Percentiles rank a stretch among this genome's conserved stretches.
These are phyloP conservation scores for Plectranthus barbatus DNA, from an alignment of 257 asterid genomes.

Conservation along the genomic window DNA sequence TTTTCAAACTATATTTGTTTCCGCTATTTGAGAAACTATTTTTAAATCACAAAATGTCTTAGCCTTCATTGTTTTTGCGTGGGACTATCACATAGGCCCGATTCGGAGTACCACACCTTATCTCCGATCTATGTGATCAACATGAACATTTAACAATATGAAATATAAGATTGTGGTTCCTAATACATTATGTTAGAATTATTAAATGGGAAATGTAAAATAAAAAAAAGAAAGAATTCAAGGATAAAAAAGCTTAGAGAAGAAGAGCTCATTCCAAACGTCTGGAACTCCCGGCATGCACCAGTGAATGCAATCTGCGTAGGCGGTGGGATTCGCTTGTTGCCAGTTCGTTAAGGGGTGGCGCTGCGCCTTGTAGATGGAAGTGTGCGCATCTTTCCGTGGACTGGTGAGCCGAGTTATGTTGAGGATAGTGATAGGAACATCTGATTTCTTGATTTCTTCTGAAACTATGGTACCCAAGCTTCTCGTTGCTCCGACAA, in stretches of 20 bases:
- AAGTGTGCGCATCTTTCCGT: conserved; percentile 71
- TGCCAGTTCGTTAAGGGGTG: conserved; percentile 35
- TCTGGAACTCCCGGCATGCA: conserved; percentile 82
- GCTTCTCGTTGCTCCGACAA: conserved; percentile 39
- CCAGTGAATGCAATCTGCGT: conserved; percentile 88
- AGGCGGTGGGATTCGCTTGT: conserved; percentile 38
- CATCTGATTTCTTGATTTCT: conserved; percentile 33
- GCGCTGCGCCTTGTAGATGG: conserved; percentile 56
- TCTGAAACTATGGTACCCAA: conserved; percentile 33
- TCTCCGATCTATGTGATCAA: too few species aligned
- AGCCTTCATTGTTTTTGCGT: too few species aligned
- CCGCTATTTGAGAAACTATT: too few species aligned
- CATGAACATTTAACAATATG: too few species aligned
- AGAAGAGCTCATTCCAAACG: conserved; percentile 72
- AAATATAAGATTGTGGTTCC: too few species aligned
- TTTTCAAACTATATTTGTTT: too few species aligned
- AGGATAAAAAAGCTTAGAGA: conserved; percentile 57
- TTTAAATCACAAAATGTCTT: too few species aligned
- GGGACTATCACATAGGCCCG: too few species aligned
- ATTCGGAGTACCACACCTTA: too few species aligned
- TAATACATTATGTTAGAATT: too few species aligned
- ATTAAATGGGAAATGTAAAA: too few species aligned
- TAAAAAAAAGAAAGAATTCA: too few species aligned
- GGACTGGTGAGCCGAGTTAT: conserved; percentile 54
- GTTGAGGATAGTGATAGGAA: conserved; percentile 58